phyloP scores from a whole-genome alignment of 176 grass and related monocot genomes.

The Coix lacrymajobi region DNA sequence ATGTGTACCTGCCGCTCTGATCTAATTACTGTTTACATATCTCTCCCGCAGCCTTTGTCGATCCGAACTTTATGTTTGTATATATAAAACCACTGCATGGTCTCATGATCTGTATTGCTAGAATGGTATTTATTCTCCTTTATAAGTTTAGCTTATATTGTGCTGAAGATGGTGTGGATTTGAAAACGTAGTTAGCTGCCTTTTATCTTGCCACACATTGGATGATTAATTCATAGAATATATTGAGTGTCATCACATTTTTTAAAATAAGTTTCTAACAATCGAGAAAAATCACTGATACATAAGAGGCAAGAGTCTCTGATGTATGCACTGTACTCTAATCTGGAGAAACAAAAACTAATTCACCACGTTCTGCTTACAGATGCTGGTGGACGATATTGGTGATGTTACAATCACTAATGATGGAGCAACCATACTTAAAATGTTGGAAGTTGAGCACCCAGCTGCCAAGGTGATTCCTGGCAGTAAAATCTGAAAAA shows the following conservation, averaged over 20 bases:
- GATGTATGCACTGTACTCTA: neutral
- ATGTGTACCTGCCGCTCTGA: neutral
- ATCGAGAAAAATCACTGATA: neutral
- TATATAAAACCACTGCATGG: neutral
- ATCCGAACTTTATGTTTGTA: neutral
- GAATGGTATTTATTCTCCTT: neutral
- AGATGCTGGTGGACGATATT: constrained; percentile 97
- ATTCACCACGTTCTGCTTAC: constrained; percentile 7
- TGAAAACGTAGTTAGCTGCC: neutral
- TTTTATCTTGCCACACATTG: neutral
- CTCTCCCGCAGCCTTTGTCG: neutral
- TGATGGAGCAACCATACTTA: constrained; percentile 92
- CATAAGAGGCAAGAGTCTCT: neutral
- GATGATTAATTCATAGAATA: neutral
- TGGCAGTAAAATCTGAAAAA: neutral
- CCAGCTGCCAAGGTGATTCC: constrained; percentile 75
- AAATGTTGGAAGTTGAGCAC: constrained; percentile 94
- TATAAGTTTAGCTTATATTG: neutral
- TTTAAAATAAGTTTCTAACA: neutral
- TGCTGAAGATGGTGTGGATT: neutral
- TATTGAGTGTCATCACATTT: neutral
- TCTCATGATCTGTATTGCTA: neutral
- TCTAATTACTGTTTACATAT: neutral
- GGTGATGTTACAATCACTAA: constrained; percentile 97
- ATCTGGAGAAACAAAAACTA: neutral